A percentile compares a stretch with the other conserved stretches of the same genome.
Evolutionary conservation across 2,329 filamentous ascomycete species (phyloP).

Genomic region (Neofusicoccum parvum): DNA sequence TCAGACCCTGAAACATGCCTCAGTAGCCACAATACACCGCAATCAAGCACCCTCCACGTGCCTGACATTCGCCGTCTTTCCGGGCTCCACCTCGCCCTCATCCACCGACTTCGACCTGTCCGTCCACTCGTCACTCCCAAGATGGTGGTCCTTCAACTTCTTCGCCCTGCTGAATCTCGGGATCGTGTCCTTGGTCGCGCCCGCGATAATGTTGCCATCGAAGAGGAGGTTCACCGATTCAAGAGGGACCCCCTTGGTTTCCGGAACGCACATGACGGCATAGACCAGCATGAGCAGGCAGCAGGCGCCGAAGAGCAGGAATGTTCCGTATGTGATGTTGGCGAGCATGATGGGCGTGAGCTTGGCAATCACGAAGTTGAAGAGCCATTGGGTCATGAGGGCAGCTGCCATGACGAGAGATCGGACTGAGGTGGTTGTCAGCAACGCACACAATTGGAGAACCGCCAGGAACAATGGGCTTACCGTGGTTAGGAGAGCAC

Average conservation of each 20-base stretch:
- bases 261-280: slow-evolving; percentile 45
- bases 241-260: slow-evolving; percentile 47
- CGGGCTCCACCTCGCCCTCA: background rate
- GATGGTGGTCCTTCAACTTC: slow-evolving; percentile 14
- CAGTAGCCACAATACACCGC: no score
- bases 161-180: slow-evolving; percentile 14
- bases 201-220: slow-evolving; percentile 45
- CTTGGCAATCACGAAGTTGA: slow-evolving; percentile 41
- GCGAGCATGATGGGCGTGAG: slow-evolving; percentile 47
- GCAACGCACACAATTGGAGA: background rate
- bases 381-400: slow-evolving; percentile 51
- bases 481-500: slow-evolving; percentile 41
- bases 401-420: slow-evolving; percentile 47
- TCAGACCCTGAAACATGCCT: background rate
- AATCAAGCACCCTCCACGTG: slow-evolving; percentile 6
- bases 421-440: slow-evolving; percentile 30
- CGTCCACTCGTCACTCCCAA: background rate
- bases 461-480: slow-evolving; percentile 5
- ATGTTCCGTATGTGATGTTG: slow-evolving; percentile 47
- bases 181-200: slow-evolving; percentile 23
- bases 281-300: slow-evolving; percentile 48
- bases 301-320: slow-evolving; percentile 44
- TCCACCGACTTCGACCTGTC: background rate
- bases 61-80: background rate
- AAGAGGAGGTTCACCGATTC: slow-evolving; percentile 47